Evolutionary conservation across 2,329 filamentous ascomycete genomes (phyloP).

Genomic region (Apiospora aurea): DNA sequence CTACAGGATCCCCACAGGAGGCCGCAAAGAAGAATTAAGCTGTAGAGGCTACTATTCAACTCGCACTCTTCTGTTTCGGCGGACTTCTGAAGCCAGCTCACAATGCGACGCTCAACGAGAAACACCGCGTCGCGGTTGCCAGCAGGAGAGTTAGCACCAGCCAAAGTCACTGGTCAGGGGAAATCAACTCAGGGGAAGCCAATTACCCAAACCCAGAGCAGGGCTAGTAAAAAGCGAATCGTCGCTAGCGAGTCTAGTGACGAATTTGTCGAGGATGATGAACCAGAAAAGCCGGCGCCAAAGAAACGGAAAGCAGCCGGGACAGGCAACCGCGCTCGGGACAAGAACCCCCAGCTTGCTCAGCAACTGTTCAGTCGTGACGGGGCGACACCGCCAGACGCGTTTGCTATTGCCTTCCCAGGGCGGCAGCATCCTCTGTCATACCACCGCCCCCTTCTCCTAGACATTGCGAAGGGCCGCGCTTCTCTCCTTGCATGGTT

Average conservation of each 20-base stretch:
- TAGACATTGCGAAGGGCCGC: slow-evolving; percentile 47
- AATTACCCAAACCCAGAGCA: neutral
- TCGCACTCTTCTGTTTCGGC: neutral
- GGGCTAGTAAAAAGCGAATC: neutral
- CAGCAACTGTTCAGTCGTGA: slow-evolving; percentile 34
- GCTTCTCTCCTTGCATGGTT: slow-evolving; percentile 58
- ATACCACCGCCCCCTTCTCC: slow-evolving; percentile 60
- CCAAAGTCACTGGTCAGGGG: neutral
- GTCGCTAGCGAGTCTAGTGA: slow-evolving; percentile 15
- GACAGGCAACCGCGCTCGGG: neutral
- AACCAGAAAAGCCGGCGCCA: slow-evolving; percentile 4
- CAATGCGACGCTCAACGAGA: slow-evolving; percentile 40
- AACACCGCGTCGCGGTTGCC: slow-evolving; percentile 24
- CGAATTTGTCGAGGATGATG: neutral
- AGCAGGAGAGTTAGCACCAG: neutral
- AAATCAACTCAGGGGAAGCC: neutral
- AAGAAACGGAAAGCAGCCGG: slow-evolving; percentile 19
- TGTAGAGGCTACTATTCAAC: neutral
- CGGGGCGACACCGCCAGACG: neutral
- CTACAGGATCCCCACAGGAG: neutral
- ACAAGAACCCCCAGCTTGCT: slow-evolving; percentile 30
- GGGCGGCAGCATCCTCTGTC: slow-evolving; percentile 44
- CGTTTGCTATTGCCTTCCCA: slow-evolving; percentile 35
- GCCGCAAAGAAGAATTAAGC: neutral
- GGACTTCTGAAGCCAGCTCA: neutral